phyloP scores from a whole-genome alignment of 495 filamentous ascomycete genomes.

The Aspergillus coremiiformis region DNA sequence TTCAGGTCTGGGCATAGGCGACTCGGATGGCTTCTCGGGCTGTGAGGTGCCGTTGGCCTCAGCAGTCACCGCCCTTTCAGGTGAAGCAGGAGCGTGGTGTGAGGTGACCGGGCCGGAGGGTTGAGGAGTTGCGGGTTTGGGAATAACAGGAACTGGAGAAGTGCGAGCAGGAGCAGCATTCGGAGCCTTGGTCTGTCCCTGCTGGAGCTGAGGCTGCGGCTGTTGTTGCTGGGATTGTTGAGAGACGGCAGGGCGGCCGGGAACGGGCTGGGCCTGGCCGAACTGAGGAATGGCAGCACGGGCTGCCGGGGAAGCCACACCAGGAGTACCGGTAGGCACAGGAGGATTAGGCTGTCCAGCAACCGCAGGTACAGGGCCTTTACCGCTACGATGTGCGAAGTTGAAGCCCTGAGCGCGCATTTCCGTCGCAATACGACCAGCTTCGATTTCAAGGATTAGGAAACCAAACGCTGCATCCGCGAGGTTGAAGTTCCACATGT shows the following conservation, averaged over 20 bases:
- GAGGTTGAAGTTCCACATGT: constrained; percentile 99
- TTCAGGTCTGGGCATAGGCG: constrained; percentile 33
- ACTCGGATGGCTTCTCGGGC: constrained; percentile 32
- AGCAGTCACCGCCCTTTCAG: constrained; percentile 26
- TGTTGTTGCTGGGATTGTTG: too few relatives aligned
- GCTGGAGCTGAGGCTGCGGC: constrained; percentile 27
- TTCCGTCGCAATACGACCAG: constrained; percentile 90
- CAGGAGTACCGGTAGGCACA: constrained; percentile 35
- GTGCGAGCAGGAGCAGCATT: constrained; percentile 28
- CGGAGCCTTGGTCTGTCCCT: constrained; percentile 33
- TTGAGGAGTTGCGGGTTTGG: constrained; percentile 52
- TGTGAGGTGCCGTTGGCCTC: constrained; percentile 34
- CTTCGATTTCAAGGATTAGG: constrained; percentile 88
- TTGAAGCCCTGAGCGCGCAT: constrained; percentile 99
- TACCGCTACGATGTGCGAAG: constrained; percentile 77
- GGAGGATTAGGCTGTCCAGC: constrained; percentile 25
- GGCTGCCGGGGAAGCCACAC: constrained; percentile 17
- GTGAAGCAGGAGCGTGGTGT: constrained; percentile 25
- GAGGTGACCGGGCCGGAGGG: constrained; percentile 31
- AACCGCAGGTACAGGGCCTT: constrained; percentile 33
- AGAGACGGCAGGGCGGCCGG: constrained; percentile 23
- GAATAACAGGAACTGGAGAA: constrained; percentile 45
- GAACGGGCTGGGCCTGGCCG: constrained; percentile 30
- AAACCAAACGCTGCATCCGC: constrained; percentile 97
- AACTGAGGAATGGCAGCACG: constrained; percentile 35